Conservation (phyloP, 768 basidiomycete species). For the Boletus rubropictus region DNA sequence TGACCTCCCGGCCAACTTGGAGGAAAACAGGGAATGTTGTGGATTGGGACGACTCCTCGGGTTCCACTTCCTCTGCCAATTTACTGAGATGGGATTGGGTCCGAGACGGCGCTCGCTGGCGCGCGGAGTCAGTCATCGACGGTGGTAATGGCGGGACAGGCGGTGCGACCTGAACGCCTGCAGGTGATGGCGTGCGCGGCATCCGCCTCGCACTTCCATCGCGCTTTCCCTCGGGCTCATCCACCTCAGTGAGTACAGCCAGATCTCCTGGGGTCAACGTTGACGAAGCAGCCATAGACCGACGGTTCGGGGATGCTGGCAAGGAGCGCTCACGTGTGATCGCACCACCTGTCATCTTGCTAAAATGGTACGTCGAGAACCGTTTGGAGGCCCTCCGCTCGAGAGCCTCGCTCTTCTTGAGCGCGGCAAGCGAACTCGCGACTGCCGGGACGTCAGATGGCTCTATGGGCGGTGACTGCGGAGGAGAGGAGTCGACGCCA, state of each 20-base stretch:
- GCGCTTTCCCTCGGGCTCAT: conserved; percentile 37
- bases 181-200: conserved; percentile 34
- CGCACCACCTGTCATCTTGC: conserved; percentile 74
- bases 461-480: conserved; percentile 35
- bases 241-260: conserved; percentile 67
- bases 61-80: conserved; percentile 17
- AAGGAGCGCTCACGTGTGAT: conserved; percentile 46
- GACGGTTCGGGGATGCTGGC: conserved; percentile 48
- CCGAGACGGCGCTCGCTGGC: conserved; percentile 7
- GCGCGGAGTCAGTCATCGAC: conserved; percentile 37
- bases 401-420: conserved; percentile 80
- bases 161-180: conserved; percentile 15
- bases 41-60: conserved; percentile 13
- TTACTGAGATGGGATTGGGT: conserved; percentile 10
- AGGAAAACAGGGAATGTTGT: conserved; percentile 68
- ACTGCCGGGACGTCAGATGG: conserved; percentile 52
- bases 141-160: conserved; percentile 48
- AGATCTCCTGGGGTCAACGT: conserved; percentile 66
- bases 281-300: conserved; percentile 59
- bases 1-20: conserved; percentile 85
- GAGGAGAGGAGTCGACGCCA: conserved; percentile 28
- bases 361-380: conserved; percentile 90
- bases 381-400: conserved; percentile 93
- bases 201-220: conserved; percentile 24
- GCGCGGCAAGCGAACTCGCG: conserved; percentile 77